These are phyloP conservation scores for Eucalyptus lansdowneana DNA, from an alignment of 345 rosid genomes.

Conservation along the genomic window DNA sequence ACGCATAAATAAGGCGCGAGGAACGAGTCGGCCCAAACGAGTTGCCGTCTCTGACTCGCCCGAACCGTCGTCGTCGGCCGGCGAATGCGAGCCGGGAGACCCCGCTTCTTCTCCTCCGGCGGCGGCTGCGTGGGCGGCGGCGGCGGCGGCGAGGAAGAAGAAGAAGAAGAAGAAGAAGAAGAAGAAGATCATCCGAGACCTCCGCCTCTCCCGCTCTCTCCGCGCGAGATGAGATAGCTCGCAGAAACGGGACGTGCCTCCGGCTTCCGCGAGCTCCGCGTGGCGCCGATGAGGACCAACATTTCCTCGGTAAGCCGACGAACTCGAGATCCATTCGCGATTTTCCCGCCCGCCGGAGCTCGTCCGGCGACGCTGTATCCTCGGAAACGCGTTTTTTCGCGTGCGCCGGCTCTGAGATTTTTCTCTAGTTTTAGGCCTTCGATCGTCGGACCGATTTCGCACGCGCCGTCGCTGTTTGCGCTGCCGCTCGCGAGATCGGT, in stretches of 20 bases:
- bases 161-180: not conserved
- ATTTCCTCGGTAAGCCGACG: not conserved
- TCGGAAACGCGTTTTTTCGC: not conserved
- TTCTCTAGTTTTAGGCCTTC: not conserved
- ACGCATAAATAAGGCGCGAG: not conserved
- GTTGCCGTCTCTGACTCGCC: not conserved
- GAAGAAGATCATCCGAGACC: not conserved
- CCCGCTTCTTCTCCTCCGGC: not conserved
- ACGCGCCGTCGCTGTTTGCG: not conserved
- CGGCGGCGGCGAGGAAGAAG: not conserved
- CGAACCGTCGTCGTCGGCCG: not conserved
- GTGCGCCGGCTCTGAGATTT: not conserved
- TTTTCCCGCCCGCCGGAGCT: not conserved
- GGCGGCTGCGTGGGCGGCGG: not conserved
- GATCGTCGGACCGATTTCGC: not conserved
- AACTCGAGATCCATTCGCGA: not conserved
- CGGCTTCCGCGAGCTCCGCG: not conserved
- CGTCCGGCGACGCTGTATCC: not conserved
- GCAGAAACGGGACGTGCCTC: not conserved
- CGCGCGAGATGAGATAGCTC: not conserved
- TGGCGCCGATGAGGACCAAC: not conserved
- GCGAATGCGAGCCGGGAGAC: not conserved
- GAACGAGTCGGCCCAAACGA: not conserved
- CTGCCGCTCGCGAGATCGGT: not conserved
- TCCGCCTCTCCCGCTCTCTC: not conserved